Base-by-base conservation (phyloP, 129 eudicot species). In the Chrysanthemum seticuspe region DNA sequence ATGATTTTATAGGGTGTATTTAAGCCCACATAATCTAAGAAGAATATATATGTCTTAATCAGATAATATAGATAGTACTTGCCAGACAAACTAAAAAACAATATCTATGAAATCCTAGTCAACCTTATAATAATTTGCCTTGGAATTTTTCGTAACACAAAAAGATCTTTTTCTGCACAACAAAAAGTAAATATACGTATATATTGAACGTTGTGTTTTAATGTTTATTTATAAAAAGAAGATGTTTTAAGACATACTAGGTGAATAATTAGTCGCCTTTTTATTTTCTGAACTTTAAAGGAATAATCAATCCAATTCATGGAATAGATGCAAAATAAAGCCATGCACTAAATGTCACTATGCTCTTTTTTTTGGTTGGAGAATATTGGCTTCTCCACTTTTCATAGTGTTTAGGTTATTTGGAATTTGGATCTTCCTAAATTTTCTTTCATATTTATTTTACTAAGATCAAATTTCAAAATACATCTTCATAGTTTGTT, bases 301-400 rank as follows among this genome's bases (percentile, higher is more conserved):
- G 79, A 76, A 76, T 47, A 57, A 68, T 68, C 69, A 68, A 68
- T 76, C 80, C 40, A 67, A 68, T 68, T 68, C 58, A 47, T 47
- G 25, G 62, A 67, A 67, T 47, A 76, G 74, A 76, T 67, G 74
- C 74, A 40, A 76, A 27, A 36, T 67, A 68, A 67, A 76, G 62
- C 13, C 68, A 31, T 31, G 36, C 36, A 54, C 51, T 76, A 57
- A 40, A 62, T 27, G 67, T 65, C 72, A 74, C 72, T 10, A 62
- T 31, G 53, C 34, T 34, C 10, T 40, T 40, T 40, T 52, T 73
- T 64, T 74, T 53, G 64, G 16, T 74, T 64, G 65, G 44, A 16
- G 71, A 58, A 74, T 64, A 13, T 44, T 72, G 27, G 34, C 40
- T 56, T 72, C 40, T 53, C 66, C 45, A 10, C 29, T 65, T 65